These are phyloP conservation scores for Cryphonectria radicalis DNA, from an alignment of 2,329 filamentous ascomycete genomes.

Conservation along the genomic window DNA sequence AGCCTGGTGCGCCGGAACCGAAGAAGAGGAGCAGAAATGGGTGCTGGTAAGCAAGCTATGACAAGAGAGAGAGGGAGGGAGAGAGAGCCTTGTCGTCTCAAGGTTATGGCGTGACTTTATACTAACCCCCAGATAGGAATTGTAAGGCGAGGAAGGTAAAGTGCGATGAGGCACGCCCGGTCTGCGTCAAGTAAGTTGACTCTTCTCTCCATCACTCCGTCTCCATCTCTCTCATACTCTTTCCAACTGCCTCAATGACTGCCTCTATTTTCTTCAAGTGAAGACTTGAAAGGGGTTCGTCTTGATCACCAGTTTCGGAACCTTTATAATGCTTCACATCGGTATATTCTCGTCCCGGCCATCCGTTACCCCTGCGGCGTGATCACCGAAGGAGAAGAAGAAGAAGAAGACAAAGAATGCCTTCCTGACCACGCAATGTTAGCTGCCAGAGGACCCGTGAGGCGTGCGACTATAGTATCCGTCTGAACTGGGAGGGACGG, in stretches of 20 bases:
- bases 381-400: background rate
- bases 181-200: slow-evolving; percentile 62
- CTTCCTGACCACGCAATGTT: slow-evolving; percentile 12
- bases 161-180: slow-evolving; percentile 78
- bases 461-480: slow-evolving; percentile 78
- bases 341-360: background rate
- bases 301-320: background rate
- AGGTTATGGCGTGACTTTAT: background rate
- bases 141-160: slow-evolving; percentile 77
- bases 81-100: background rate
- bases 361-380: background rate
- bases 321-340: no score
- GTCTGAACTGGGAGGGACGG: slow-evolving; percentile 80
- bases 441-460: slow-evolving; percentile 73
- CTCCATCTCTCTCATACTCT: slow-evolving; percentile 16
- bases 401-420: background rate
- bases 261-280: slow-evolving; percentile 11
- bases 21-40: slow-evolving; percentile 71
- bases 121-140: slow-evolving; percentile 55
- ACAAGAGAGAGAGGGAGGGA: background rate
- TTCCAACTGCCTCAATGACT: background rate
- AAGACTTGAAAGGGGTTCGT: background rate
- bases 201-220: slow-evolving; percentile 13
- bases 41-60: slow-evolving; percentile 59
- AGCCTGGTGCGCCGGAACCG: slow-evolving; percentile 64